Percentiles rank a stretch among this genome's conserved stretches.
These are phyloP conservation scores for Scedosporium boydii DNA, from an alignment of 2,329 filamentous ascomycete species.

Conservation along the genomic window DNA sequence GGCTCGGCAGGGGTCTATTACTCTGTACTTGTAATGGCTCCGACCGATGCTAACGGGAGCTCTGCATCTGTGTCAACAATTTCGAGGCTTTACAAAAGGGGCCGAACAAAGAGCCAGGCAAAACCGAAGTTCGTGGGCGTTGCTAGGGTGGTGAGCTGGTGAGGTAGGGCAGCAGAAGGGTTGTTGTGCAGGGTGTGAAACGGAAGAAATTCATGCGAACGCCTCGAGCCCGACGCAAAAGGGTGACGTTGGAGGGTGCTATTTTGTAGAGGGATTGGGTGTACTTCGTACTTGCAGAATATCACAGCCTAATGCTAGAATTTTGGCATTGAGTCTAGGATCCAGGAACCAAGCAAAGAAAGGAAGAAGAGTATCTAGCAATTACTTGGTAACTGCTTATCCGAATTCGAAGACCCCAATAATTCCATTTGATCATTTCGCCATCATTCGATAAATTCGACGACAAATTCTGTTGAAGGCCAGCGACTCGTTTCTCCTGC, in stretches of 20 bases:
- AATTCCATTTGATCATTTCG: too few relatives aligned
- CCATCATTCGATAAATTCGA: too few relatives aligned
- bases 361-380: too few relatives aligned
- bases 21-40: not conserved
- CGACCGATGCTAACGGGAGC: not conserved
- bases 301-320: too few relatives aligned
- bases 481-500: not conserved
- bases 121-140: not conserved
- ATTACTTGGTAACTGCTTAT: too few relatives aligned
- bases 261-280: too few relatives aligned
- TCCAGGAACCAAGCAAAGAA: too few relatives aligned
- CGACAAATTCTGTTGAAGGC: too few relatives aligned
- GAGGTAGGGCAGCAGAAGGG: not conserved
- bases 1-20: not conserved
- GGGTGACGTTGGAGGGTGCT: not conserved
- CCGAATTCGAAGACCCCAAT: too few relatives aligned
- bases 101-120: not conserved
- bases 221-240: not conserved
- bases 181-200: slow-evolving; percentile 3
- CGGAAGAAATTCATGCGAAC: slow-evolving; percentile 3
- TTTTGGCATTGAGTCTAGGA: too few relatives aligned
- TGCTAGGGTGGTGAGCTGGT: not conserved
- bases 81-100: not conserved
- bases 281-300: too few relatives aligned
- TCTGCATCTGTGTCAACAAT: not conserved